Conservation (phyloP, 371 early-diverging fungal species). For the Nematocida sp. region DNA sequence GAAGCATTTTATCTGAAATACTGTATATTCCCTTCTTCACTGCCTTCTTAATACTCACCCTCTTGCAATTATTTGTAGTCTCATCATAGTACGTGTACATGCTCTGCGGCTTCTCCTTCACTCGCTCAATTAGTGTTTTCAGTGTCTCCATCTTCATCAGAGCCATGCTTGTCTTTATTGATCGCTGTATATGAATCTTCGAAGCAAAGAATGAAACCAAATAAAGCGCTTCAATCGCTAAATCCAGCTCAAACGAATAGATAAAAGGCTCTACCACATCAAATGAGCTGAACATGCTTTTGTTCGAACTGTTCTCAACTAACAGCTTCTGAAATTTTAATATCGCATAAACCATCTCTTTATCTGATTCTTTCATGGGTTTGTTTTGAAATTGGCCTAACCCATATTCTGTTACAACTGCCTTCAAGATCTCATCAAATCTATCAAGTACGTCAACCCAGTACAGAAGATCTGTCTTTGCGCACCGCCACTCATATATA, state of each 20-base stretch:
- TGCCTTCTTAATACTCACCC: constrained; percentile 17
- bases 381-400: constrained; percentile 21
- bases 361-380: constrained; percentile 6
- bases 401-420: neutral
- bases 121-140: constrained; percentile 10
- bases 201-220: constrained; percentile 45
- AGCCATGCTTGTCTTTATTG: constrained; percentile 34
- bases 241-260: constrained; percentile 40
- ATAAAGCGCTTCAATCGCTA: constrained; percentile 42
- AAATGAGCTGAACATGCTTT: constrained; percentile 48
- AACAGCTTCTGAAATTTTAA: constrained; percentile 36
- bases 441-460: constrained; percentile 41
- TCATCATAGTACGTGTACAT: constrained; percentile 51
- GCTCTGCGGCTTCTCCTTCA: constrained; percentile 8
- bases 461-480: constrained; percentile 47
- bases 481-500: constrained; percentile 26
- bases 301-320: constrained; percentile 49
- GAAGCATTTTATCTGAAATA: constrained; percentile 12
- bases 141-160: constrained; percentile 37
- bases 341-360: constrained; percentile 20
- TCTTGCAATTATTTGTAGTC: neutral
- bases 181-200: constrained; percentile 46
- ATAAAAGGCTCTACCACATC: constrained; percentile 32
- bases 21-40: constrained; percentile 29
- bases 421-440: constrained; percentile 32